Base-by-base conservation (phyloP, 179 eudicot species). In the Camellia oleifera region DNA sequence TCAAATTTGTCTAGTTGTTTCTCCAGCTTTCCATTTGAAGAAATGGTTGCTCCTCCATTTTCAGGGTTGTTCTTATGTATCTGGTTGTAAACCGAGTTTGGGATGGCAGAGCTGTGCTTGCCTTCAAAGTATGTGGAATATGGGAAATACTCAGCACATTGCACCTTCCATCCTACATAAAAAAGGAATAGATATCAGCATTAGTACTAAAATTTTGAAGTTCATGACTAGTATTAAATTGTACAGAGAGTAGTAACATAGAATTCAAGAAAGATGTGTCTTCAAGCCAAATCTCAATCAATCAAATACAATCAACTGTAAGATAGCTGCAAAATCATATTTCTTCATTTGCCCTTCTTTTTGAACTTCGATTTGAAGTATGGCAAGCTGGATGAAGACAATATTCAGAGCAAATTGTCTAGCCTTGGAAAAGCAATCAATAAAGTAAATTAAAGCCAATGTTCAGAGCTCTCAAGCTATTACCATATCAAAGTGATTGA, bases 101-200 rank as follows among this genome's bases (percentile, higher is more conserved):
- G 81, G 42, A 86, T 86, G 70, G 83, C 87, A 73, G 98, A 94
- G 87, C 99, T 91, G 46, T 44, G 83, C 68, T 79, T 80, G 72
- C 99, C 99, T 77, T 87, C 93, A 50, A 96, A 96, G 83, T 92
- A 91, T 23, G 92, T 89, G 17, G 99, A 94, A 84, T 87, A 87
- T 0, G 96, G 97, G 70, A 96, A 96, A 86, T 81, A 89, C 85
- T 91, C 91, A 0, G 97, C 91, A 79, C 98, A 94, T 60, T 75
- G 85, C 70, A 68, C 81, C 78, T 91, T 96, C 98, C 99, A 96
- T 82, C 94, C 99, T 96, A 83, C 85, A 84, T 32, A 32, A 32
- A 74, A 60, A 74, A 72, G 18, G 61, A 64, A 13, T 76, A 75
- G 70, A 65, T 74, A 53, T 71, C 61, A 83, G 76, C 56, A 73